Conservation (phyloP, 1,284 basidiomycete species). For the Gymnopus androsaceus region DNA sequence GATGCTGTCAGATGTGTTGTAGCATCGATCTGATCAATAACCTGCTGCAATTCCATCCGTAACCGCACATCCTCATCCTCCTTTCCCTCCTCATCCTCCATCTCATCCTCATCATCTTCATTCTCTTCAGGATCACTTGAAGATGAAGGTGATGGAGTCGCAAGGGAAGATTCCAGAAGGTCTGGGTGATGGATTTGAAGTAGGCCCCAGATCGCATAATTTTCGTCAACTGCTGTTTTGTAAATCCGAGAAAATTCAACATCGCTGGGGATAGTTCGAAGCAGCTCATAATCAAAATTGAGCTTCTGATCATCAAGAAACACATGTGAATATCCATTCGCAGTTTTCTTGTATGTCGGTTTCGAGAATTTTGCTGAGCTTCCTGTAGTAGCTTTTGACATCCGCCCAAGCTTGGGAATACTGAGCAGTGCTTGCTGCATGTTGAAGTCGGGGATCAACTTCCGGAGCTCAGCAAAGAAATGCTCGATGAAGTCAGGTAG, state of each 20-base stretch:
- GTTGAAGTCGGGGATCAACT: slow-evolving; percentile 6
- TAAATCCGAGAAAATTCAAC: background rate
- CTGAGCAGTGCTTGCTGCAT: slow-evolving; percentile 1
- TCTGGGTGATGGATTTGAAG: too few relatives aligned
- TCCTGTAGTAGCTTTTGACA: background rate
- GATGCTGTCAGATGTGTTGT: background rate
- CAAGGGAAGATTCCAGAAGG: too few relatives aligned
- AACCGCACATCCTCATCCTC: too few relatives aligned
- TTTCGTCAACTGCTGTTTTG: too few relatives aligned
- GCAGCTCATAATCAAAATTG: background rate
- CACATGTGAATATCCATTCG: background rate
- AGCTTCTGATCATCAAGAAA: background rate
- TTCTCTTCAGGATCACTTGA: background rate
- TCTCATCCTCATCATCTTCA: background rate
- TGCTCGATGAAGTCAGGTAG: slow-evolving; percentile 3
- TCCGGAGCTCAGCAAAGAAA: slow-evolving; percentile 5
- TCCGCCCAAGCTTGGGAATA: slow-evolving; percentile 1
- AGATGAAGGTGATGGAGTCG: background rate
- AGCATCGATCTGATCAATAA: slow-evolving; percentile 2
- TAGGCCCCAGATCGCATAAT: too few relatives aligned
- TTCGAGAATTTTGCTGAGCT: background rate
- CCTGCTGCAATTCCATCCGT: too few relatives aligned
- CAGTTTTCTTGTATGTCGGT: background rate
- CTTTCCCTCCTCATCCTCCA: background rate
- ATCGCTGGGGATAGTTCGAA: background rate